Evolutionary conservation across 805 yeast genomes (phyloP).

Genomic region (Yamadazyma insecticola): DNA sequence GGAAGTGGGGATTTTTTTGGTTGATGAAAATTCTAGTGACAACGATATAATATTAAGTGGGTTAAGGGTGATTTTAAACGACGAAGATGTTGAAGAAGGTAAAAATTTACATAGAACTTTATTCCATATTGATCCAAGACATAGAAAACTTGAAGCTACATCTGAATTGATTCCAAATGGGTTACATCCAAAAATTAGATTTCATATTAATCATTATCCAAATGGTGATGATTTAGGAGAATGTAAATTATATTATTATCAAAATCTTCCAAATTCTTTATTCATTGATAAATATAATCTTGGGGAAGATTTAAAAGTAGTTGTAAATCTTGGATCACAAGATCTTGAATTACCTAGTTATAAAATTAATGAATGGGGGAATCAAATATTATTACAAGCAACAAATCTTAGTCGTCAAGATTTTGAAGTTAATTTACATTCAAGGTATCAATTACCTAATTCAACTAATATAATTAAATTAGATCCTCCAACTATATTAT

Average conservation of each 20-base stretch:
- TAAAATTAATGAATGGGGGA: conserved; percentile 35
- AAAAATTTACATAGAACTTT: conserved; percentile 28
- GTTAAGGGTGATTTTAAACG: conserved; percentile 22
- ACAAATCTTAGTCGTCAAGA: conserved; percentile 4
- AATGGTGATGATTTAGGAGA: conserved; percentile 20
- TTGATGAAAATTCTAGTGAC: conserved; percentile 20
- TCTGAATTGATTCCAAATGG: conserved; percentile 19
- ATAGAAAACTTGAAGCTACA: conserved; percentile 2
- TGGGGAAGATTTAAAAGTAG: conserved; percentile 12
- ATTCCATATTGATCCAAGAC: conserved; percentile 36
- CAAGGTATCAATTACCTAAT: conserved; percentile 36
- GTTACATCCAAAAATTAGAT: conserved; percentile 30
- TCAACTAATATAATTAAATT: conserved; percentile 3
- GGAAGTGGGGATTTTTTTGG: conserved; percentile 35
- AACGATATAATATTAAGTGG: conserved; percentile 37
- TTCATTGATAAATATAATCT: conserved; percentile 40
- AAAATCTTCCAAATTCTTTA: conserved; percentile 25
- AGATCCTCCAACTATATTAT: conserved; percentile 20
- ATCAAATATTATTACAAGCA: conserved; percentile 21
- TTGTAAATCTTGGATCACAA: conserved; percentile 25
- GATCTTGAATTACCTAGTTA: conserved; percentile 41
- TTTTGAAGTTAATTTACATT: conserved; percentile 29
- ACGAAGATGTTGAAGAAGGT: conserved; percentile 8
- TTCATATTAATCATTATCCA: conserved; percentile 8
- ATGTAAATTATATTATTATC: conserved; percentile 31